A percentile compares a stretch with the other conserved stretches of the same genome.
phyloP scores from a whole-genome alignment of 345 rosid species.

The Trapa incisa region DNA sequence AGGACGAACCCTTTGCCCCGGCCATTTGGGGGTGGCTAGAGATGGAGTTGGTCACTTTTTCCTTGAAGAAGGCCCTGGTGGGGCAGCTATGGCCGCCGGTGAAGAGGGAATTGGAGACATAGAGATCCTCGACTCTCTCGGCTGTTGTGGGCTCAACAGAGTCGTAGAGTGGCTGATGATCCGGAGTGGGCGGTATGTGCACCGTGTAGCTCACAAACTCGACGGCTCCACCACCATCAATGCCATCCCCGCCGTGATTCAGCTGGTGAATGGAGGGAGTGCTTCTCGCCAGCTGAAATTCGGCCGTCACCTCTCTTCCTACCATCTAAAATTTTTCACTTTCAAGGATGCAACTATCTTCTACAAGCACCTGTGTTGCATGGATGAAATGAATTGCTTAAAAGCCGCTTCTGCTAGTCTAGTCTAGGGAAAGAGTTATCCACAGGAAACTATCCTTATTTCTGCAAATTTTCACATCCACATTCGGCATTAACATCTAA shows the following conservation, averaged over 20 bases:
- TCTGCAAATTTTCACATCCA: background rate
- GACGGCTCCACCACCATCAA: background rate
- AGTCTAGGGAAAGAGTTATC: background rate
- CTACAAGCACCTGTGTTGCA: background rate
- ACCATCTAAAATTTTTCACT: slow-evolving; percentile 2
- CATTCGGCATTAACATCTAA: background rate
- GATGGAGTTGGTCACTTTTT: slow-evolving; percentile 13
- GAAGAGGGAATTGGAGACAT: slow-evolving; percentile 15
- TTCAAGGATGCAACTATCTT: background rate
- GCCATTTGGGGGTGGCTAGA: slow-evolving; percentile 13
- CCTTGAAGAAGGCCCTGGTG: slow-evolving; percentile 15
- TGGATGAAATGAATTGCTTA: background rate
- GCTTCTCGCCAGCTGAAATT: slow-evolving; percentile 10
- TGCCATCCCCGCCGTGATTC: slow-evolving; percentile 5
- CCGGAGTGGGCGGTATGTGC: slow-evolving; percentile 14
- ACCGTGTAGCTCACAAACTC: slow-evolving; percentile 16
- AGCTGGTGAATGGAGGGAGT: slow-evolving; percentile 4
- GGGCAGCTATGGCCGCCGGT: slow-evolving; percentile 13
- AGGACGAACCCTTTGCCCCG: slow-evolving; percentile 11
- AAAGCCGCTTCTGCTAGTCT: background rate
- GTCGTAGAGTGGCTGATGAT: slow-evolving; percentile 11
- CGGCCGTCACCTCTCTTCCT: slow-evolving; percentile 5
- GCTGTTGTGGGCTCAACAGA: slow-evolving; percentile 14
- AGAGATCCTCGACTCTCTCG: slow-evolving; percentile 15
- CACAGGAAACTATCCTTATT: background rate